A percentile compares a stretch with the other conserved stretches of the same genome.
These are phyloP conservation scores for Entrophospora sp. DNA, from an alignment of 192 early-diverging fungal species.

Conservation along the genomic window DNA sequence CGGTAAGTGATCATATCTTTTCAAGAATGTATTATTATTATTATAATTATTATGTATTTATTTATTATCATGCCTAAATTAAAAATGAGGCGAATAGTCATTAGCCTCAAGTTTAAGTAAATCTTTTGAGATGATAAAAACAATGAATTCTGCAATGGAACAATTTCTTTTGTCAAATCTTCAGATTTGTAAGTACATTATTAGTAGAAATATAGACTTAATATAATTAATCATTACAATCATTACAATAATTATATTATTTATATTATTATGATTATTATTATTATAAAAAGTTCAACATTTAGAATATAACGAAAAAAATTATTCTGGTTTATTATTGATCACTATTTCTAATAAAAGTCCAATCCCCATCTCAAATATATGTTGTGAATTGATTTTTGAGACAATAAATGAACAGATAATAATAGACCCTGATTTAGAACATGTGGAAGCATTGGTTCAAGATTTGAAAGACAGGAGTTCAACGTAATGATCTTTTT, in stretches of 20 bases:
- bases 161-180: slow-evolving; percentile 27
- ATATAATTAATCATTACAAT: neutral
- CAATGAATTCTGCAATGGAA: slow-evolving; percentile 34
- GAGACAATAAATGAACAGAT: neutral
- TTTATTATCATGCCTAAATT: neutral
- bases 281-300: no score
- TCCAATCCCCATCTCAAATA: neutral
- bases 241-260: neutral
- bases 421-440: neutral
- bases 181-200: slow-evolving; percentile 25
- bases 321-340: neutral
- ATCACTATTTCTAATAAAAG: neutral
- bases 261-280: neutral
- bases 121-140: slow-evolving; percentile 34
- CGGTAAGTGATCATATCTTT: slow-evolving; percentile 1
- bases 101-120: slow-evolving; percentile 29
- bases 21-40: neutral
- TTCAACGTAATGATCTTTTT: no score
- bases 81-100: slow-evolving; percentile 11
- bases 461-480: slow-evolving; percentile 12
- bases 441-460: neutral
- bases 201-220: neutral
- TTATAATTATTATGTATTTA: neutral
- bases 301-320: neutral
- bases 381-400: neutral